These are phyloP conservation scores for Collybiopsis confluens DNA, from an alignment of 768 basidiomycete genomes.

Conservation along the genomic window DNA sequence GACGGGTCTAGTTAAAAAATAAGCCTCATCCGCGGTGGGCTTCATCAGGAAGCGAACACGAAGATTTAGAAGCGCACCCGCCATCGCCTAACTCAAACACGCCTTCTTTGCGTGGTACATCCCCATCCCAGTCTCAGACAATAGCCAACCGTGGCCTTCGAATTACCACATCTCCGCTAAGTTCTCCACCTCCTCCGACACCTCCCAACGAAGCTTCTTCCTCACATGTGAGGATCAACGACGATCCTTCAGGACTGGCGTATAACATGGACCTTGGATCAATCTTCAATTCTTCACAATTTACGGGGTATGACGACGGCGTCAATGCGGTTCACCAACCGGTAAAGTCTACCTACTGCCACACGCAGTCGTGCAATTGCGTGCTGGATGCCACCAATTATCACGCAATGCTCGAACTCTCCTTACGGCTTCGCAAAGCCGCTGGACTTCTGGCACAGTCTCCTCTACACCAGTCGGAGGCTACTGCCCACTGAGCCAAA, in stretches of 20 bases:
- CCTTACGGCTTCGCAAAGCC: conserved; percentile 56
- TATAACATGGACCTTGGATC: not conserved
- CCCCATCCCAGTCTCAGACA: not conserved
- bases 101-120: conserved; percentile 16
- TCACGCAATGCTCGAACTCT: conserved; percentile 60
- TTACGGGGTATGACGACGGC: not conserved
- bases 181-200: not conserved
- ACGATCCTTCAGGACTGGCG: not conserved
- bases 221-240: not conserved
- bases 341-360: not conserved
- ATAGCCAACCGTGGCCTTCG: too few species aligned
- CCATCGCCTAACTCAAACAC: conserved; percentile 15
- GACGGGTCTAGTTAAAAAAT: conserved; percentile 65
- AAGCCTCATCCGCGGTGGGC: conserved; percentile 69
- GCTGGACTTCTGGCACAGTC: conserved; percentile 50
- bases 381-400: conserved; percentile 51
- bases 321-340: not conserved
- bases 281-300: not conserved
- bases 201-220: not conserved
- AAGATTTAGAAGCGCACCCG: not conserved
- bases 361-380: conserved; percentile 45
- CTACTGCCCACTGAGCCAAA: conserved; percentile 35
- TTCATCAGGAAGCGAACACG: conserved; percentile 9
- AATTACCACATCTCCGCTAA: not conserved
- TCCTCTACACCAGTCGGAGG: conserved; percentile 25